Base-by-base conservation (phyloP, 164 flowering plant genomes). In the Nymphaea thermarum region DNA sequence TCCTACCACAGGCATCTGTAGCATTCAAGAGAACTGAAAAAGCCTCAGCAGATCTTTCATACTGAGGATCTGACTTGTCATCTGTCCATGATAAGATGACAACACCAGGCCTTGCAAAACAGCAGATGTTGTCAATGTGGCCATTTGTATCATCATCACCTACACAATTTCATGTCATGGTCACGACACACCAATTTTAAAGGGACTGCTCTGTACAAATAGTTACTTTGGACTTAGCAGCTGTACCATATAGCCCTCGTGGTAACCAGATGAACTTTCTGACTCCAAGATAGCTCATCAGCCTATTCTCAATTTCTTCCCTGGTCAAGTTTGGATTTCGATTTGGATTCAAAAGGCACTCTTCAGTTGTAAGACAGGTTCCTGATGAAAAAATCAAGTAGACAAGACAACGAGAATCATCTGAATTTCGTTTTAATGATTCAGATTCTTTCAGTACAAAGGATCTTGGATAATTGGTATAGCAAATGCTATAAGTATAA, bases 91-190 rank as follows among this genome's bases (percentile, higher is more conserved):
- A 81, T 75, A 94, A 72, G 79, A 88, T 62, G 71, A 94, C 96
- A 14, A 87, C 91, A 51, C 96, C 99, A 72, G 99, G 97, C 81
- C 73, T 91, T 43, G 67, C 97, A 77, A 94, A 94, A 71, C 99
- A 94, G 83, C 99, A 94, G 89, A 94, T 88, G 72, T 91, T 94
- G 78, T 94, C 99, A 41, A 94, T 78, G 70, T 94, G 99, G 12
- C 99, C 99, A 79, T 94, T 94, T 8, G 99, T 94, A 77, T 94
- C 99, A 72, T 94, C 97, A 80, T 94, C 99, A 71, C 97, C 98
- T 94, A 84, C 60, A 64, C 62, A 62, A 18, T 61, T 61, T 25
- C 36, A 25, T 25, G 36, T 25, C 36, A 25, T 25, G 36, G 36
- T 25, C 36, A 25, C 36, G 36, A 25, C 1, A 25, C 36, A 25